Base-by-base conservation (phyloP, 2,329 filamentous ascomycete species). In the Paraphaeosphaeria sporulosa region DNA sequence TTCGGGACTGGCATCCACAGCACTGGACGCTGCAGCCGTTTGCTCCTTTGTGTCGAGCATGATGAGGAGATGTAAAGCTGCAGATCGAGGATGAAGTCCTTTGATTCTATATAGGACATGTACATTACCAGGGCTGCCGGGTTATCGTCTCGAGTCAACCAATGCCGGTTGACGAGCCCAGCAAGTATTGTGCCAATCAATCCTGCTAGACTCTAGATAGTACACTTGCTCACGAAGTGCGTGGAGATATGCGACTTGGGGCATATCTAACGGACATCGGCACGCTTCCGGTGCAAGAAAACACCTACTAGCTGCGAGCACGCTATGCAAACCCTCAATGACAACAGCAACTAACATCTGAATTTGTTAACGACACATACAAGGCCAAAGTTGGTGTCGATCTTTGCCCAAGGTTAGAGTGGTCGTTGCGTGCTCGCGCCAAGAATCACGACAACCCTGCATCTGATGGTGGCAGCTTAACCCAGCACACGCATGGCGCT, bases 311-410 rank as follows among this genome's bases (percentile, higher is more conserved):
- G 30, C 32, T 32, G 17, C 42, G 42, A 65, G 63, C 61, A 64
- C 63, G 63, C 57, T 57, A 62, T 65, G 23, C 23, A 49, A 62
- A 53, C 53, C 61, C 57, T 62, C 57, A 49, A 51, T 63, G 61
- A 60, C 61, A 52, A 55, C 19, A 13, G 17, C n/a, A 23, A 27
- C 21, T n/a, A 46, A 21, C 42, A 12, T 49, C n/a, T 27, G 30
- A 3, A 32, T 53, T 6, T 58, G 13, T 40, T 40, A 40, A 17
- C 48, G n/a, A 23, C 4, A 0, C 2, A 23, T 17, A 6, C 6
- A 23, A 23, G 9, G 48, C 3, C 21, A 25, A 7, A 23, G 1
- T 2, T 38, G 15, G 34, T 17, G 61, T n/a, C 15, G 52, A 62
- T 62, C 59, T 38, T 48, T 55, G 23, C 15, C 63, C 53, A 13